phyloP scores from a whole-genome alignment of 1,139 yeast species.

The Geotrichum bryndzae region DNA sequence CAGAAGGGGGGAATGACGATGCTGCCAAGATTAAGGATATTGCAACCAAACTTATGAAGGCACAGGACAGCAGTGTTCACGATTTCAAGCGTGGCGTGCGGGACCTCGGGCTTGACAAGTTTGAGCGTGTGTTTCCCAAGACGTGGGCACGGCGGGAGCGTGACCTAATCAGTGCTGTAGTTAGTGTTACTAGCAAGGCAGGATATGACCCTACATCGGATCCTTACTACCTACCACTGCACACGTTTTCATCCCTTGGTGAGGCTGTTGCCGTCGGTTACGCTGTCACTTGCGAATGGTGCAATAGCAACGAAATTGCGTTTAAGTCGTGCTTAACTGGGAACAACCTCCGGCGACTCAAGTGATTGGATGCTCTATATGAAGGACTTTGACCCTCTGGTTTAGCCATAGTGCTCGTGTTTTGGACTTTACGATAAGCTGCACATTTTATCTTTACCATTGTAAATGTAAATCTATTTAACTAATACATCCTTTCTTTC shows the following conservation, averaged over 20 bases:
- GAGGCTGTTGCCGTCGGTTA: slow-evolving; percentile 40
- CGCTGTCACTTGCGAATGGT: slow-evolving; percentile 34
- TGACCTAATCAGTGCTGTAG: background rate
- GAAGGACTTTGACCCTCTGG: background rate
- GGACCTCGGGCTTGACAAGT: slow-evolving; percentile 26
- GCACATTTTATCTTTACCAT: background rate
- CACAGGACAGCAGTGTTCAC: slow-evolving; percentile 25
- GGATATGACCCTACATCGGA: slow-evolving; percentile 34
- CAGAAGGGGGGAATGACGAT: background rate
- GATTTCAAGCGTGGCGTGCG: slow-evolving; percentile 34
- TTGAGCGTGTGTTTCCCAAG: slow-evolving; percentile 30
- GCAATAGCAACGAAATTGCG: slow-evolving; percentile 27
- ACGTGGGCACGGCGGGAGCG: slow-evolving; percentile 28
- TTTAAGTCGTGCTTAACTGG: slow-evolving; percentile 11
- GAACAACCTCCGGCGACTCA: background rate
- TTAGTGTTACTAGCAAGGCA: slow-evolving; percentile 21
- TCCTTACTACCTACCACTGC: slow-evolving; percentile 36
- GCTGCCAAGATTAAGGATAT: slow-evolving; percentile 4
- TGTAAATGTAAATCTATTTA: background rate
- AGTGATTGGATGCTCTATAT: background rate
- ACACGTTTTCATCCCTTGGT: slow-evolving; percentile 35
- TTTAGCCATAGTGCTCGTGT: background rate
- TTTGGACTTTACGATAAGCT: background rate
- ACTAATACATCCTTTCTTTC: background rate
- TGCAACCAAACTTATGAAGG: slow-evolving; percentile 17